Evolutionary conservation across 768 basidiomycete species (phyloP), one percentile per base, ranked within the genome.

Genomic region (Suillus placidus): DNA sequence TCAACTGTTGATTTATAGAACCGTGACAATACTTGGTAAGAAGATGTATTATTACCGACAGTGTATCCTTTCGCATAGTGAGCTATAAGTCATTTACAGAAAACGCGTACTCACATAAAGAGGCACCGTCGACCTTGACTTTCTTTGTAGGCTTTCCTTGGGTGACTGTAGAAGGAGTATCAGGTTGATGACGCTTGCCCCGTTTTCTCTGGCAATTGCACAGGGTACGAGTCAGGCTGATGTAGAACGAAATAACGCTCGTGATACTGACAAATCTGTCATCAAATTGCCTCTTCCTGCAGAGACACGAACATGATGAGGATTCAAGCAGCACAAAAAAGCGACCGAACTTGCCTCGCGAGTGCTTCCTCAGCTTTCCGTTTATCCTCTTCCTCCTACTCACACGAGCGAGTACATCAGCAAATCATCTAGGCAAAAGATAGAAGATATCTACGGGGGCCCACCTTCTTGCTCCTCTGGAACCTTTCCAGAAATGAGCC

Each of bases 401-500:
- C 14, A 38, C 6, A 60, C 20, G 58, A 34, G 4, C 37, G 35
- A 18, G 12, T 26, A 6, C 3, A 38, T 60, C 30, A 62, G 45
- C 23, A 35, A 13, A 37, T 35, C 30, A 32, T 30, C 23, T 37
- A 26, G 52, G 6, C 37, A 20, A 18, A 26, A 9, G 56, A 37
- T 35, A 49, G 10, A 47, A 26, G 40, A 61, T 38, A 30, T 23
- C 9, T 47, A 38, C 9, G 49, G 34, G 16, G 26, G 69, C 78
- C 55, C 68, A 86, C 89, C 84, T 81, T 83, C 76, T 83, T 85
- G 56, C 79, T 77, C 37, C 84, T 83, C 74, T 88, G 85, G 71
- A 90, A 83, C 12, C 88, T 82, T 69, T 89, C 84, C 63, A 89
- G 77, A 73, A 90, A 90, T 10, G 88, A 88, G 9, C 89, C 89